Percentiles rank a stretch among this genome's conserved stretches.
These are phyloP conservation scores for Eremomyces bilateralis DNA, from an alignment of 495 filamentous ascomycete genomes.

Conservation along the genomic window DNA sequence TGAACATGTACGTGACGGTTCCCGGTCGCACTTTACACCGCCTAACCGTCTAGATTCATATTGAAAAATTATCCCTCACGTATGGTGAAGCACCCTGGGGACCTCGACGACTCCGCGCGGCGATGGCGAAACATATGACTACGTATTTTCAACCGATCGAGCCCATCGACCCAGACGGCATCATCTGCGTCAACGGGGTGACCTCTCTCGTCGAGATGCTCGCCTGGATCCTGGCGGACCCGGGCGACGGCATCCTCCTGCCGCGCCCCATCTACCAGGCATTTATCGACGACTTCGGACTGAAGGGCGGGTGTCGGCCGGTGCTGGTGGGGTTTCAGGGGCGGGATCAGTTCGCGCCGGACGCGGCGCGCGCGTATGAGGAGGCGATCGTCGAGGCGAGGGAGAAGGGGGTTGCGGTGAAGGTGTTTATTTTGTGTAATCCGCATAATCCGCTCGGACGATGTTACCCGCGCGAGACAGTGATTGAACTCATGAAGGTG, in stretches of 20 bases:
- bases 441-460: constrained; percentile 38
- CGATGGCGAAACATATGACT: constrained; percentile 12
- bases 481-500: constrained; percentile 26
- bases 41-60: too few species aligned
- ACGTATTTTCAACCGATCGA: constrained; percentile 9
- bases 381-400: neutral
- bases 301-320: constrained; percentile 1
- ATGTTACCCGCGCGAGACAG: constrained; percentile 29
- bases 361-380: neutral
- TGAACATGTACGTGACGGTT: too few species aligned
- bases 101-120: constrained; percentile 7
- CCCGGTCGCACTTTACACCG: too few species aligned
- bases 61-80: too few species aligned
- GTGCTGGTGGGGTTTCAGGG: neutral
- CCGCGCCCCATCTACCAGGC: constrained; percentile 10
- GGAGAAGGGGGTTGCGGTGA: neutral
- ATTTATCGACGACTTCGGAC: constrained; percentile 8
- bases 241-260: constrained; percentile 13
- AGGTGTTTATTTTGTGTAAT: constrained; percentile 32
- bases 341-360: neutral
- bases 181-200: constrained; percentile 9
- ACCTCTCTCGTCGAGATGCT: constrained; percentile 10
- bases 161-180: constrained; percentile 3
- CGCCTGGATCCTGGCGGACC: constrained; percentile 7
- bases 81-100: constrained; percentile 16